Evolutionary conservation across 139 green algal genomes (phyloP).

Genomic region (Chlorella sp.): DNA sequence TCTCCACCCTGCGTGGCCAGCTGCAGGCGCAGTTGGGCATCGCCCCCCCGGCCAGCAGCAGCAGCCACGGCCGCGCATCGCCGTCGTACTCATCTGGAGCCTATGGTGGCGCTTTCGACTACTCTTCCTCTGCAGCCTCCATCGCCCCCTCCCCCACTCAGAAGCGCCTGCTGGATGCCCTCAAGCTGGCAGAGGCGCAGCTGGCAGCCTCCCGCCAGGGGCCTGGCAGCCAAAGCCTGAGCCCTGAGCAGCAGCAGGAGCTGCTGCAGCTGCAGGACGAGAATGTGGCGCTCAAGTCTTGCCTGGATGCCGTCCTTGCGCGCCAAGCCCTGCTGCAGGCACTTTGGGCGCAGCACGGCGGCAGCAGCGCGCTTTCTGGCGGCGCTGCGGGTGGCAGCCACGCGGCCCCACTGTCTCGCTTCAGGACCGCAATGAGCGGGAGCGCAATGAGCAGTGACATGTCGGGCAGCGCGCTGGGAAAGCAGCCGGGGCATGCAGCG

Average conservation of each 20-base stretch:
- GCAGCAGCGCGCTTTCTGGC: background rate
- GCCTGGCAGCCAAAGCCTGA: background rate
- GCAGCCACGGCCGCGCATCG: too few relatives aligned
- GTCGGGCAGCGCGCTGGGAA: too few relatives aligned
- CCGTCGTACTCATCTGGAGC: too few relatives aligned
- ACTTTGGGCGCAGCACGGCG: slow-evolving; percentile 10
- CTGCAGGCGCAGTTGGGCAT: slow-evolving; percentile 21
- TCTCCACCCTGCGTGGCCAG: background rate
- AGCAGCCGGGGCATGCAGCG: too few relatives aligned
- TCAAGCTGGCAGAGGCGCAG: slow-evolving; percentile 27
- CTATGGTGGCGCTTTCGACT: background rate
- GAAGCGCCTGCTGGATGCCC: background rate
- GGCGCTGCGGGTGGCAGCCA: background rate
- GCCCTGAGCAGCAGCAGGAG: background rate
- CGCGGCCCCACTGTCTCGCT: too few relatives aligned
- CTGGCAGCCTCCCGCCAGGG: slow-evolving; percentile 20
- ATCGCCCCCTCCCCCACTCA: background rate
- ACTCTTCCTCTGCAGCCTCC: background rate
- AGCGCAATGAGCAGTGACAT: too few relatives aligned
- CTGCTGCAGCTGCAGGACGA: slow-evolving; percentile 29
- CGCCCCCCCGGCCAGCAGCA: background rate
- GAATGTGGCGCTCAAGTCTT: background rate
- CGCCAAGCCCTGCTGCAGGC: slow-evolving; percentile 25
- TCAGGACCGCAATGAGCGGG: too few relatives aligned
- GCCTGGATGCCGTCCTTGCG: slow-evolving; percentile 9